phyloP scores from a whole-genome alignment of 768 basidiomycete genomes.

The Astraeus odoratus region DNA sequence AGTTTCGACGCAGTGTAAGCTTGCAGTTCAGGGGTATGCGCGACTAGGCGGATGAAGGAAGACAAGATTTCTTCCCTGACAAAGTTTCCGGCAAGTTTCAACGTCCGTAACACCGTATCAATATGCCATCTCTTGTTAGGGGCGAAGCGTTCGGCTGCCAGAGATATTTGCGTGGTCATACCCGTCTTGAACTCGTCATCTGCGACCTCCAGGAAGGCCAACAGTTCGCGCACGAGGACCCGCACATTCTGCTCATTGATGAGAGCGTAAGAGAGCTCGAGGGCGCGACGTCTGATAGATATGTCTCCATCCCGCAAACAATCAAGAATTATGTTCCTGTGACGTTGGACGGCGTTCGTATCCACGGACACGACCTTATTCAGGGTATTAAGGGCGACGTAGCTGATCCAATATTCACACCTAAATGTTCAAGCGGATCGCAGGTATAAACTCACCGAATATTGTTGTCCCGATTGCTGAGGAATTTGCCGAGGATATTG shows the following conservation, averaged over 20 bases:
- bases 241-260: conserved; percentile 95
- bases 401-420: conserved; percentile 42
- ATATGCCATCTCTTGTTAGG: conserved; percentile 99
- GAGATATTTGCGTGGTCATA: conserved; percentile 94
- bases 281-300: conserved; percentile 92
- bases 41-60: conserved; percentile 90
- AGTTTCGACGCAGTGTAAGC: conserved; percentile 90
- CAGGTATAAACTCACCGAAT: conserved; percentile 68
- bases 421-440: neutral
- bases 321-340: conserved; percentile 97
- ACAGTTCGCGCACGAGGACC: conserved; percentile 82
- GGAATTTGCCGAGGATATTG: conserved; percentile 96
- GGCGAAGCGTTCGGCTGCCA: conserved; percentile 94
- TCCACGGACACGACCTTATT: conserved; percentile 98
- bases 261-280: conserved; percentile 94
- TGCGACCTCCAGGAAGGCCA: conserved; percentile 95
- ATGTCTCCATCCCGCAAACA: conserved; percentile 99
- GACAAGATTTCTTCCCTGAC: conserved; percentile 95
- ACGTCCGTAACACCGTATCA: conserved; percentile 87
- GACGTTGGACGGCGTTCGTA: conserved; percentile 96
- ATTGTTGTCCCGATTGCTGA: conserved; percentile 97
- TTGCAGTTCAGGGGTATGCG: conserved; percentile 95
- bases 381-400: conserved; percentile 95
- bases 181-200: conserved; percentile 98
- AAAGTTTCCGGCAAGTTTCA: conserved; percentile 95